Evolutionary conservation across 192 early-diverging fungal species (phyloP), one percentile per base, ranked within the genome.

Genomic region (Coemansia sp.): DNA sequence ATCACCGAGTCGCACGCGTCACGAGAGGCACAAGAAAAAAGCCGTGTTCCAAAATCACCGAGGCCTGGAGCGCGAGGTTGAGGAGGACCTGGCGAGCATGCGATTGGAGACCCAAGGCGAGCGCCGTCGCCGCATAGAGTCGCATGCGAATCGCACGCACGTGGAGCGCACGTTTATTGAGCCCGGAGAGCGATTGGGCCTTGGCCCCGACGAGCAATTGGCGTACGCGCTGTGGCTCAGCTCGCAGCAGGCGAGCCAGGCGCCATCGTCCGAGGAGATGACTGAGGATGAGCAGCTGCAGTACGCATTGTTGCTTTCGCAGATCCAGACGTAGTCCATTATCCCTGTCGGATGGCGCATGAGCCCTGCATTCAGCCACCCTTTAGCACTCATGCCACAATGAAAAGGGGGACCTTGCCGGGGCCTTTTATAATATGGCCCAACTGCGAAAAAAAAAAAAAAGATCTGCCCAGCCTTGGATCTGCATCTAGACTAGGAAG

Each of bases 181-280:
- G 39, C 73, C 68, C 3, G 50, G 37, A 3, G 34, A 28, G 18
- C 31, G 62, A 48, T 57, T 79, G 20, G 77, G 77, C 0, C 65
- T 79, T 23, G 65, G 16, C n/a, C 45, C 59, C 20, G 68, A 74
- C 23, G 77, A 79, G 46, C 46, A 50, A n/a, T 11, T 50, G 23
- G 23, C 20, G 0, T 50, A 50, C n/a, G 77, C 77, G 2, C 56
- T 79, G 20, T 74, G 66, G 68, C 77, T 79, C 28, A 66, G 64
- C 31, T 38, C 51, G 18, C 59, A 69, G 24, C 42, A 43, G 46
- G 60, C 62, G 39, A 21, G 38, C 46, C 28, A 3, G 16, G 39
- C 39, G 14, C 16, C 39, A 21, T 26, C 16, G 20, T 56, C 14
- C 40, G 67, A 68, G 2, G 59, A 36, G 0, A 69, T 75, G 63